Base-by-base conservation (phyloP, 306 rosid species). In the Rosa rugosa region DNA sequence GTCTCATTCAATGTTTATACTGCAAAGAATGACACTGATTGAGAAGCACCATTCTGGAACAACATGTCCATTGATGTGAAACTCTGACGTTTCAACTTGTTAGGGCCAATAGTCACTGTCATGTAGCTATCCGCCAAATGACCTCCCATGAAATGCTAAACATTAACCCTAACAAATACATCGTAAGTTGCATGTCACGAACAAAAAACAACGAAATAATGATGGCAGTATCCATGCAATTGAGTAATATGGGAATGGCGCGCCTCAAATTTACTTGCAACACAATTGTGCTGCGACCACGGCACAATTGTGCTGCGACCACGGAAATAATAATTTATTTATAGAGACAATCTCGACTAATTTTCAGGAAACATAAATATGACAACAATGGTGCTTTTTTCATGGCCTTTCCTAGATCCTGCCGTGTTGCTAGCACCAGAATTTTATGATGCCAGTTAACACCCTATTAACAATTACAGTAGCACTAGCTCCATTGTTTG, bases 391-490 rank as follows among this genome's bases (percentile, higher is more conserved):
- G 44, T 81, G 77, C 85, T 77, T 71, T 14, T n/a, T 31, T 40
- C 56, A 71, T 56, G 80, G 72, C 65, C 50, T 9, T 70, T 81
- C 49, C 64, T 47, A 69, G 25, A 49, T 81, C 68, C 45, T 47
- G 73, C 73, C 47, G 42, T 60, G 73, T 74, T 65, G 56, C 34
- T 34, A 54, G 75, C 83, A 73, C 79, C 73, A 27, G 40, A 45
- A 20, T 64, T 49, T 65, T 54, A 9, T 54, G 54, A 51, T 64
- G 51, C 46, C 73, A 22, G 51, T 59, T 11, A n/a, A 59, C 71
- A 71, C 71, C 69, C 68, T 46, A 38, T 60, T 60, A 38, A 49
- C 46, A 73, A 69, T 74, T 79, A 69, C 80, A 83, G n/a, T 46
- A 78, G 34, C 77, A 59, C 68, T 27, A 50, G 20, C 63, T 65